A percentile compares a stretch with the other conserved stretches of the same genome.
These are phyloP conservation scores for Starmerella kuoi DNA, from an alignment of 805 yeast genomes.

Conservation along the genomic window DNA sequence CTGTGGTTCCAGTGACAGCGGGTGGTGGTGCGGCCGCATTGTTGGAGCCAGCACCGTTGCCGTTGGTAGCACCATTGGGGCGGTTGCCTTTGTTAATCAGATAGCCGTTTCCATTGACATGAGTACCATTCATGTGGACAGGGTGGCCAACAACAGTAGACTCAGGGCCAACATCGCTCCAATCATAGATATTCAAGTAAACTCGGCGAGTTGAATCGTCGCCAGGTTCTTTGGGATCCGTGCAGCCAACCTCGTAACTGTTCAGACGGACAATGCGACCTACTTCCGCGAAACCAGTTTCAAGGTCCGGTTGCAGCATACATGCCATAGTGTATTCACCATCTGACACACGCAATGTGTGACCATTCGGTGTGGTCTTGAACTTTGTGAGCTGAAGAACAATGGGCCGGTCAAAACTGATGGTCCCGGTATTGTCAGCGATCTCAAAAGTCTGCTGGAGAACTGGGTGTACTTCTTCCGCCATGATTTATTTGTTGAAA, in stretches of 20 bases:
- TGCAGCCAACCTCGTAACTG: slow-evolving; percentile 1
- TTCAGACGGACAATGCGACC: slow-evolving; percentile 4
- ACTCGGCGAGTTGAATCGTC: background rate
- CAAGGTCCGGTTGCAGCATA: slow-evolving; percentile 1
- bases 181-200: background rate
- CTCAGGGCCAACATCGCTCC: slow-evolving; percentile 1
- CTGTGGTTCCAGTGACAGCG: background rate
- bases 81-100: background rate
- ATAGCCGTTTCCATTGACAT: background rate
- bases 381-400: slow-evolving; percentile 11
- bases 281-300: slow-evolving; percentile 3
- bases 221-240: background rate
- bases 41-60: background rate
- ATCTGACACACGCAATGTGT: slow-evolving; percentile 8
- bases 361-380: slow-evolving; percentile 1
- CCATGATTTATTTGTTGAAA: slow-evolving; percentile 6
- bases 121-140: background rate
- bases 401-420: slow-evolving; percentile 6
- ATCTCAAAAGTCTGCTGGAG: slow-evolving; percentile 2
- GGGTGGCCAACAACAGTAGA: background rate
- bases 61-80: background rate
- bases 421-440: slow-evolving; percentile 1
- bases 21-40: background rate
- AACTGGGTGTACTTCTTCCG: slow-evolving; percentile 11
- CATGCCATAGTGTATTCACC: slow-evolving; percentile 9